Conservation (phyloP, 495 filamentous ascomycete genomes). For the Talaromyces borbonicus region DNA sequence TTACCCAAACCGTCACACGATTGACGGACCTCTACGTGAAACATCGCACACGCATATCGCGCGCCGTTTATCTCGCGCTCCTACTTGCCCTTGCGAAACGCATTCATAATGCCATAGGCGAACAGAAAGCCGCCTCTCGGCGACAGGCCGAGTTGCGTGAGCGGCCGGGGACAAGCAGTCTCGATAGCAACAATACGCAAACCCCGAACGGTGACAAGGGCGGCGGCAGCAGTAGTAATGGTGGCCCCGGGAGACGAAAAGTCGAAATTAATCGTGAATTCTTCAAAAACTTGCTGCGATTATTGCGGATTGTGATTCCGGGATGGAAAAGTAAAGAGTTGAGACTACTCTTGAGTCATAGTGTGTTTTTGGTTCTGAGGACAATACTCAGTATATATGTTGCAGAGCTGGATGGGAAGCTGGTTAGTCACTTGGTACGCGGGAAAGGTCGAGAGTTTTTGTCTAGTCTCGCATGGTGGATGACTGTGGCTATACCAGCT, state of each 20-base stretch:
- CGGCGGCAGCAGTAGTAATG: constrained; percentile 12
- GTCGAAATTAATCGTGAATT: constrained; percentile 92
- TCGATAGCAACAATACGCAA: constrained; percentile 31
- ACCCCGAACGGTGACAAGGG: constrained; percentile 5
- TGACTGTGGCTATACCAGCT: constrained; percentile 93
- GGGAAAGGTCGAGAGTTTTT: constrained; percentile 89
- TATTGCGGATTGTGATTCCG: constrained; percentile 82
- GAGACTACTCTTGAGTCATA: constrained; percentile 74
- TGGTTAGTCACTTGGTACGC: constrained; percentile 84
- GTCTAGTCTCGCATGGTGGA: constrained; percentile 91
- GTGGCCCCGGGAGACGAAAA: constrained; percentile 45
- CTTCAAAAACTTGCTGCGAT: constrained; percentile 69
- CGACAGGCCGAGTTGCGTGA: constrained; percentile 57
- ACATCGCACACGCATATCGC: constrained; percentile 82
- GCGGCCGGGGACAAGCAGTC: constrained; percentile 44
- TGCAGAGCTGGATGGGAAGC: constrained; percentile 83
- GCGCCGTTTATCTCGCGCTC: constrained; percentile 84
- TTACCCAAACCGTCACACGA: constrained; percentile 64
- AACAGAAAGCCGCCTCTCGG: constrained; percentile 79
- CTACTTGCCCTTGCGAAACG: constrained; percentile 82
- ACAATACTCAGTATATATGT: constrained; percentile 93
- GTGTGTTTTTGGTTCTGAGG: constrained; percentile 75
- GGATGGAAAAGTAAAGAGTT: constrained; percentile 84
- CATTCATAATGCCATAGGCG: constrained; percentile 79
- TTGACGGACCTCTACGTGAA: constrained; percentile 68